These are phyloP conservation scores for Heritiera fomes DNA, from an alignment of 345 rosid genomes.

Conservation along the genomic window DNA sequence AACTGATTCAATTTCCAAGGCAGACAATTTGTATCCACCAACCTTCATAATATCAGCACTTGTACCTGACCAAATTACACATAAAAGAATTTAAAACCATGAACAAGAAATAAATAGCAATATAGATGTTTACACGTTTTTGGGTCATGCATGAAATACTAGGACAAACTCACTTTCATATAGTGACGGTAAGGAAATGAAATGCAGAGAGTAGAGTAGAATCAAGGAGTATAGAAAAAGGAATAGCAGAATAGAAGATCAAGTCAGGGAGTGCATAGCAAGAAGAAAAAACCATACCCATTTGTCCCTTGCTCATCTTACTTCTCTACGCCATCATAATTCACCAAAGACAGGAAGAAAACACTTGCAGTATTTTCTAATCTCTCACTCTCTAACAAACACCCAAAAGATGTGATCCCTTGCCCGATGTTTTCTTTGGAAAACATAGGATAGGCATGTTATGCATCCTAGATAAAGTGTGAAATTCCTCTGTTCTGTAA, in stretches of 20 bases:
- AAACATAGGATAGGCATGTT: neutral
- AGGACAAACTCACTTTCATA: neutral
- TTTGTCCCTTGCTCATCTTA: neutral
- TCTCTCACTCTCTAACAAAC: neutral
- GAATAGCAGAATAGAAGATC: neutral
- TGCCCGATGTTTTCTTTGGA: neutral
- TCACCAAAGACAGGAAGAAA: neutral
- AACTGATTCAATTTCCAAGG: conserved; percentile 89
- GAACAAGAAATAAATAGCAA: neutral
- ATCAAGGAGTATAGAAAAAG: neutral
- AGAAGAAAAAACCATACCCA: neutral
- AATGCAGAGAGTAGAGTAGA: neutral
- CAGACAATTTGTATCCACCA: conserved; percentile 96
- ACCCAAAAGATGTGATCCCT: neutral
- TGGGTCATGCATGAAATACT: neutral
- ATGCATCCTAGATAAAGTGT: neutral
- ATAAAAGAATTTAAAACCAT: neutral
- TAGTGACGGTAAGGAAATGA: neutral
- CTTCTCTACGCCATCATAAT: neutral
- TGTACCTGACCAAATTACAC: conserved; percentile 50
- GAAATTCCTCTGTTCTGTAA: neutral
- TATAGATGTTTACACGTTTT: neutral
- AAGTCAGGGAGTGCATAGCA: neutral
- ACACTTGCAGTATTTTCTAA: neutral
- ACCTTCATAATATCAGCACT: conserved; percentile 97